These are phyloP conservation scores for Adansonia gregorii DNA, from an alignment of 441 rosid genomes.

Conservation along the genomic window DNA sequence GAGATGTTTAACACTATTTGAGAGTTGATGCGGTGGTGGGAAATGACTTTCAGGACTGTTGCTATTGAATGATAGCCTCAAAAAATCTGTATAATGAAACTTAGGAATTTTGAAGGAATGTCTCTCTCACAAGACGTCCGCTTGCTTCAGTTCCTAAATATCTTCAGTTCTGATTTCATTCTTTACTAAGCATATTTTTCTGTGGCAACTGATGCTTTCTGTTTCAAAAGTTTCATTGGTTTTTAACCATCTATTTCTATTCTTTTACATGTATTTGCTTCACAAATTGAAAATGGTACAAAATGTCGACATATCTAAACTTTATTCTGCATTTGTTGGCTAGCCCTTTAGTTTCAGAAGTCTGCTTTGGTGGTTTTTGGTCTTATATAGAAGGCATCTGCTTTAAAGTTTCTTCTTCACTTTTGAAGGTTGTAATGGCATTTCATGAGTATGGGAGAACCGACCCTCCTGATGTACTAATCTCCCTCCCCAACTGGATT, in stretches of 20 bases:
- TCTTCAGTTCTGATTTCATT: neutral
- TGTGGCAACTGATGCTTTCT: neutral
- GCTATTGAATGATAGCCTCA: neutral
- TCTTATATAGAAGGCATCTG: constrained; percentile 20
- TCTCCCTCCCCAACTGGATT: constrained; percentile 73
- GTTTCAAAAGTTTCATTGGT: neutral
- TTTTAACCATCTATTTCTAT: neutral
- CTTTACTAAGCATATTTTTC: constrained; percentile 6
- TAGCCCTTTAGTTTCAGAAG: neutral
- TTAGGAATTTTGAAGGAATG: neutral
- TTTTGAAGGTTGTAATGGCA: constrained; percentile 77
- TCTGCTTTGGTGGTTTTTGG: constrained; percentile 3
- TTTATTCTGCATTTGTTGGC: constrained; percentile 7
- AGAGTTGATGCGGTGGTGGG: constrained; percentile 14
- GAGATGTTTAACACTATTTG: neutral
- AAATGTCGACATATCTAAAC: neutral
- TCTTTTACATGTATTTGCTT: neutral
- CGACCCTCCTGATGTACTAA: constrained; percentile 46
- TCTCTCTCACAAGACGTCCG: neutral
- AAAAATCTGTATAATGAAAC: constrained; percentile 1
- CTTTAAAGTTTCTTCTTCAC: constrained; percentile 26
- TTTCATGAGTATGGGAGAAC: constrained; percentile 73
- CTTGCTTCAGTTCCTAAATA: constrained; percentile 3
- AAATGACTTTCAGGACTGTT: constrained; percentile 3
- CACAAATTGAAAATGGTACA: neutral